Base-by-base conservation (phyloP, 140 eudicot species). In the Stevia rebaudiana region DNA sequence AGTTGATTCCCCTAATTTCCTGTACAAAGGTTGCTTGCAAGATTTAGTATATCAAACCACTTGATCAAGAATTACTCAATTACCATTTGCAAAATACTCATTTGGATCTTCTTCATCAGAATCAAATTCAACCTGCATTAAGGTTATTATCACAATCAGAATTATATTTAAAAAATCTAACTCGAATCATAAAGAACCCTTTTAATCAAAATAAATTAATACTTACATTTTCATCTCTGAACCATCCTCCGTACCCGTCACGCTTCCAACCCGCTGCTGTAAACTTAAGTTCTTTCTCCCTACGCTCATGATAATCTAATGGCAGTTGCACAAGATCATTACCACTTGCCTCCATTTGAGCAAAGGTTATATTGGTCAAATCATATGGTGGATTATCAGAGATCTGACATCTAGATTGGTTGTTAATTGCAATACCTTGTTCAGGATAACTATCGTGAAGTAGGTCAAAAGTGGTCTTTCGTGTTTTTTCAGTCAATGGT, bases 61-160 rank as follows among this genome's bases (percentile, higher is more conserved):
- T 30, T 10, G 35, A 39, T 37, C 13, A 19, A 50, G 18, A 23
- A 53, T 21, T 5, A 30, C 25, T 63, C 71, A 54, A 15, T 74
- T 49, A 24, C 54, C 54, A 17, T 55, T 54, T 8, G 77, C 70
- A 71, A 82, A 52, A 36, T 52, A 68, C 11, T 68, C 65, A 54
- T 87, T 84, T 40, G 95, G 95, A 78, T 87, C 95, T 78, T 87
- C 95, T 79, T 87, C 89, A 75, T 87, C 95, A 21, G 95, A 87
- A 60, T 87, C 92, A 54, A 87, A 87, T 77, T 87, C 92, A 46
- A 77, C 92, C 95, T 84, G 81, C 74, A 70, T 17, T 48, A 57
- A 78, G 72, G 39, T 11, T 24, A 50, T 21, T 33, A 48, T 12
- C 21, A 66, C 36, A 54, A 47, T 59, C 47, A 42, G 8, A 13